phyloP scores from a whole-genome alignment of 176 grass and related monocot genomes.

The Paspalum notatum region DNA sequence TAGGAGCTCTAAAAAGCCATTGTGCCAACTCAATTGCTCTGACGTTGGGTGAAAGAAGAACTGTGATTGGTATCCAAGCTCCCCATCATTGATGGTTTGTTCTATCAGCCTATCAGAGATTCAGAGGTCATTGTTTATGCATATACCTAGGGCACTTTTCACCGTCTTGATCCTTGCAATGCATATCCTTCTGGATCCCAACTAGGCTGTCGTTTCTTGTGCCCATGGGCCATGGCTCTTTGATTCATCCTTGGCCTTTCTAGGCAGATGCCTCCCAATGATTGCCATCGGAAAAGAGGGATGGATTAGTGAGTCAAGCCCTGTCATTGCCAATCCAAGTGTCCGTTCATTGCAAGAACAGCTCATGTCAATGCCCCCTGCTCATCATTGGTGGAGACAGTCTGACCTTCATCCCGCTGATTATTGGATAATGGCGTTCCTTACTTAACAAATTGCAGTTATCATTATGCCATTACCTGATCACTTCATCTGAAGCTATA shows the following conservation, averaged over 20 bases:
- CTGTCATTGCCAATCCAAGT: constrained; percentile 52
- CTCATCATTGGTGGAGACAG: constrained; percentile 39
- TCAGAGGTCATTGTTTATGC: constrained; percentile 51
- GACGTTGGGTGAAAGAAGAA: constrained; percentile 8
- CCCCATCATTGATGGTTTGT: not conserved
- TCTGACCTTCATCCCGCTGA: constrained; percentile 42
- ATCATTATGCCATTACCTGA: constrained; percentile 4
- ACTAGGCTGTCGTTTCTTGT: constrained; percentile 42
- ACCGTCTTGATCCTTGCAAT: constrained; percentile 32
- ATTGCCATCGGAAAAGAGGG: constrained; percentile 42
- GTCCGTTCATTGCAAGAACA: constrained; percentile 42
- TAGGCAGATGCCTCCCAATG: constrained; percentile 34
- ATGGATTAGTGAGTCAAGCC: constrained; percentile 27
- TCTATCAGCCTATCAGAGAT: constrained; percentile 15
- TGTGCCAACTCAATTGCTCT: constrained; percentile 27
- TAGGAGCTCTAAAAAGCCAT: constrained; percentile 1
- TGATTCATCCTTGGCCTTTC: constrained; percentile 4
- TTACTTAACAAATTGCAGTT: not conserved
- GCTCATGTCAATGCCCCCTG: constrained; percentile 47
- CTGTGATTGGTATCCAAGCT: not conserved
- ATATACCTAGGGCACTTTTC: constrained; percentile 23
- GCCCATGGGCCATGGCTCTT: constrained; percentile 29
- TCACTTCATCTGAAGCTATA: constrained; percentile 3
- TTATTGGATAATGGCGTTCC: constrained; percentile 44
- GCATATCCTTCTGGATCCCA: constrained; percentile 39